phyloP scores from a whole-genome alignment of 768 basidiomycete genomes.

The Cytidiella melzeri region DNA sequence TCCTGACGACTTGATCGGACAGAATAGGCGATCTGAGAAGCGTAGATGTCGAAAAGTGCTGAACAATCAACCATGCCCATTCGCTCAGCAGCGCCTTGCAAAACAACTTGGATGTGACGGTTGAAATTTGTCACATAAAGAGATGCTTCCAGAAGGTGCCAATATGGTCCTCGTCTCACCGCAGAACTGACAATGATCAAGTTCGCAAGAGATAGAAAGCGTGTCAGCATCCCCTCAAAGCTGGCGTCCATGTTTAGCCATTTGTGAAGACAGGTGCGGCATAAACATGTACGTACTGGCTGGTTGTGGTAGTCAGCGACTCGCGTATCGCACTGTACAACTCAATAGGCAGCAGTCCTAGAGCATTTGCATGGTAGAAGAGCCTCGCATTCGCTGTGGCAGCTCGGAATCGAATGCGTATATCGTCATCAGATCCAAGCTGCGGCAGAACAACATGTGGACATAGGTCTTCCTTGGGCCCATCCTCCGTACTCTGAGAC shows the following conservation, averaged over 20 bases:
- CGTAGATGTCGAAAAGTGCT: conserved; percentile 72
- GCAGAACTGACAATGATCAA: conserved; percentile 74
- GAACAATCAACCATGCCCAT: conserved; percentile 60
- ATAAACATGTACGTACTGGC: conserved; percentile 38
- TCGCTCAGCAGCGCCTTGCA: conserved; percentile 55
- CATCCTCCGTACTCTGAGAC: conserved; percentile 4
- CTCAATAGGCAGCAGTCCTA: conserved; percentile 24
- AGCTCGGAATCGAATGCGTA: conserved; percentile 77
- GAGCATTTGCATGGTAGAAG: conserved; percentile 43
- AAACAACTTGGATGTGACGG: conserved; percentile 39
- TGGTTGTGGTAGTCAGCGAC: conserved; percentile 38
- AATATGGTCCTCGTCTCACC: conserved; percentile 77
- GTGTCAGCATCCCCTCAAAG: conserved; percentile 71
- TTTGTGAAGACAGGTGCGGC: too few relatives aligned
- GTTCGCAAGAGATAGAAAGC: conserved; percentile 65
- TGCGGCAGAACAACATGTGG: conserved; percentile 36
- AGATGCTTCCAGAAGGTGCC: conserved; percentile 78
- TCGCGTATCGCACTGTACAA: conserved; percentile 45
- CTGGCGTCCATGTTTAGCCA: too few relatives aligned
- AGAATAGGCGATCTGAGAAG: conserved; percentile 67
- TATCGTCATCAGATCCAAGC: conserved; percentile 65
- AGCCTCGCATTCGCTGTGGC: conserved; percentile 54
- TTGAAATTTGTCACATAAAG: conserved; percentile 34
- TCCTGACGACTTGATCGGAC: conserved; percentile 47
- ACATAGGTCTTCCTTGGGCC: not conserved